A percentile compares a stretch with the other conserved stretches of the same genome.
Evolutionary conservation across 176 grass and related monocot genomes (phyloP).

Genomic region (Saccharum officinarum): DNA sequence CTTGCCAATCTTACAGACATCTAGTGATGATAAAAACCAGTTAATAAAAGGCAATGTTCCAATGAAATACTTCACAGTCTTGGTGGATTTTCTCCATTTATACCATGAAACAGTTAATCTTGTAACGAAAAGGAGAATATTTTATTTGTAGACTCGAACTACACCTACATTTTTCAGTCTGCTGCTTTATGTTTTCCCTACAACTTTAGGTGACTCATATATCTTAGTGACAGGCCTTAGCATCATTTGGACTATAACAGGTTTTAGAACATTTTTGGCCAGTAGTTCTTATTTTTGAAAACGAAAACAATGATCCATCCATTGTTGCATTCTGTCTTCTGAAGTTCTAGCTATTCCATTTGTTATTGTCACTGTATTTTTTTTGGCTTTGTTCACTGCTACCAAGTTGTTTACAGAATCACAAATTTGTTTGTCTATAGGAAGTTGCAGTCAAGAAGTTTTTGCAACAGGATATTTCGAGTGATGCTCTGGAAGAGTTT

Average conservation of each 20-base stretch:
- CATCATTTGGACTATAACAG: background rate
- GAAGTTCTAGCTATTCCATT: constrained; percentile 6
- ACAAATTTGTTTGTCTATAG: constrained; percentile 49
- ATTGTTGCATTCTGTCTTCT: constrained; percentile 14
- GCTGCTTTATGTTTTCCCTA: constrained; percentile 43
- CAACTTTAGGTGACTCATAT: constrained; percentile 17
- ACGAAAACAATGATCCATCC: background rate
- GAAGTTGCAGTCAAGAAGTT: constrained; percentile 99
- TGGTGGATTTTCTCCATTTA: background rate
- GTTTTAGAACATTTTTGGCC: background rate
- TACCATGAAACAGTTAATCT: constrained; percentile 11
- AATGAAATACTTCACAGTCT: background rate
- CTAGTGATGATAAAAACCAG: background rate
- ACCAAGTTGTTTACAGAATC: constrained; percentile 31
- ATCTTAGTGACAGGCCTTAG: constrained; percentile 8
- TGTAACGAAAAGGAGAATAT: background rate
- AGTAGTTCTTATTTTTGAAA: constrained; percentile 3
- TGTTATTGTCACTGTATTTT: background rate
- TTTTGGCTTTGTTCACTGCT: background rate
- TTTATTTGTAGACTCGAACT: background rate
- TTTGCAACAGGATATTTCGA: constrained; percentile 99
- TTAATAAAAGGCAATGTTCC: constrained; percentile 12
- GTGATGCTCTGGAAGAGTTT: constrained; percentile 97
- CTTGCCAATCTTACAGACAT: background rate
- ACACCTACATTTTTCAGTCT: constrained; percentile 35